Base-by-base conservation (phyloP, 768 basidiomycete species). In the Russula sp. region DNA sequence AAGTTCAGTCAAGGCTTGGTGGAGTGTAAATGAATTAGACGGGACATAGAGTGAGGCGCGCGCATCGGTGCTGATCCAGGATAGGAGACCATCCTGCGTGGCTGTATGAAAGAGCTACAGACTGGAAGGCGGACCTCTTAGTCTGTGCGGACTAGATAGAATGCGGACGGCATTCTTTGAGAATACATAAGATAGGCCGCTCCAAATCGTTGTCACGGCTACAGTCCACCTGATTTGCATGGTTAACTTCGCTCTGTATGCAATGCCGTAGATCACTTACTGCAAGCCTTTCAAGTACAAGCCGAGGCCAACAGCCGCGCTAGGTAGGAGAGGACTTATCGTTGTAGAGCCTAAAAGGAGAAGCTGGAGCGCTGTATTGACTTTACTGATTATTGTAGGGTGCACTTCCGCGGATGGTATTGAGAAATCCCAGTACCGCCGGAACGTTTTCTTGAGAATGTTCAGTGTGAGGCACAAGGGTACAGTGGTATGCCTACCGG, bases 321-420 rank as follows among this genome's bases (percentile, higher is more conserved):
- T 84, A 7, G 90, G 84, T 5, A 92, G 74, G 36, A 98, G 79
- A 0, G 95, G 95, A 53, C 85, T 86, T 62, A 96, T 78, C 0
- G 94, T 96, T 5, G 93, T 95, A 0, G 79, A 75, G 2, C 93
- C 95, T 91, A 99, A 97, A 20, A 99, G 79, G 8, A 89, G 75
- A 14, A 99, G 84, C 73, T 99, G 96, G 6, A 98, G 81, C 8
- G 88, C 88, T 0, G 96, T 99, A 73, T 99, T 99, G 54, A 89
- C 92, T 80, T 96, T 98, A 80, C 93, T 96, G 57, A 99, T 94
- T n/a, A 75, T 76, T 13, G 97, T 98, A 0, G 96, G 96, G 34
- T 84, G 84, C 14, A 98, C 94, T 75, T 97, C 95, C 1, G 94
- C 96, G 1, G 94, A 96, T 1, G 97, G 94, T 57, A 97, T 85